Conservation (phyloP, 1,139 yeast genomes). For the Candida tetrigidarum region DNA sequence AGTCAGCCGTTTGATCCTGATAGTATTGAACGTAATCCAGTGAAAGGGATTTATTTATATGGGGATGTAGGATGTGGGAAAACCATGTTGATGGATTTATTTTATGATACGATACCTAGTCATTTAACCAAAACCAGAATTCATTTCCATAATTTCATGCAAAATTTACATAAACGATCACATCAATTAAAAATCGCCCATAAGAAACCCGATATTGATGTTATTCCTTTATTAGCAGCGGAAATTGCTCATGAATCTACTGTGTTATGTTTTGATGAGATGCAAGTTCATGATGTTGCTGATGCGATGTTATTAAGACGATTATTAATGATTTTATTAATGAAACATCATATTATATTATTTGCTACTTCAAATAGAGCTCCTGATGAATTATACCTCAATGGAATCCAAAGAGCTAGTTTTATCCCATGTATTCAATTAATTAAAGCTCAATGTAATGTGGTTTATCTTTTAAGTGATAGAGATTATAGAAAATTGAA, state of each 20-base stretch:
- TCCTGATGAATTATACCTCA: constrained; percentile 89
- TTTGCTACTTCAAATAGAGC: constrained; percentile 96
- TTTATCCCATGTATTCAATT: constrained; percentile 91
- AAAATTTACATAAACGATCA: constrained; percentile 83
- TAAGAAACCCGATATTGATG: constrained; percentile 68
- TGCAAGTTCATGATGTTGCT: constrained; percentile 96
- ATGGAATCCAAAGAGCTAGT: constrained; percentile 90
- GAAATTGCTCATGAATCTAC: constrained; percentile 80
- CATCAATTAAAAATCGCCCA: constrained; percentile 71
- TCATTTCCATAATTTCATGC: constrained; percentile 98
- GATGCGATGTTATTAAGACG: constrained; percentile 95
- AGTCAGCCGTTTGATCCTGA: constrained; percentile 20
- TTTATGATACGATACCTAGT: constrained; percentile 78
- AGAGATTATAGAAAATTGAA: constrained; percentile 86
- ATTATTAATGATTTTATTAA: constrained; percentile 61
- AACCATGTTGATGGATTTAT: constrained; percentile 97
- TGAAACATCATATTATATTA: constrained; percentile 71
- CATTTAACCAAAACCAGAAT: constrained; percentile 78
- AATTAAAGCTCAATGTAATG: constrained; percentile 73
- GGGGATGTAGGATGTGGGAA: constrained; percentile 99
- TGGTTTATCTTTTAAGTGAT: constrained; percentile 83
- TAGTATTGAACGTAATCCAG: constrained; percentile 22
- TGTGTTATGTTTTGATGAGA: constrained; percentile 92
- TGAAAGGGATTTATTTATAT: constrained; percentile 86
- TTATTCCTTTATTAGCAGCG: constrained; percentile 82